phyloP scores from a whole-genome alignment of 2,329 filamentous ascomycete genomes.

The Tricladium varicosporioides region DNA sequence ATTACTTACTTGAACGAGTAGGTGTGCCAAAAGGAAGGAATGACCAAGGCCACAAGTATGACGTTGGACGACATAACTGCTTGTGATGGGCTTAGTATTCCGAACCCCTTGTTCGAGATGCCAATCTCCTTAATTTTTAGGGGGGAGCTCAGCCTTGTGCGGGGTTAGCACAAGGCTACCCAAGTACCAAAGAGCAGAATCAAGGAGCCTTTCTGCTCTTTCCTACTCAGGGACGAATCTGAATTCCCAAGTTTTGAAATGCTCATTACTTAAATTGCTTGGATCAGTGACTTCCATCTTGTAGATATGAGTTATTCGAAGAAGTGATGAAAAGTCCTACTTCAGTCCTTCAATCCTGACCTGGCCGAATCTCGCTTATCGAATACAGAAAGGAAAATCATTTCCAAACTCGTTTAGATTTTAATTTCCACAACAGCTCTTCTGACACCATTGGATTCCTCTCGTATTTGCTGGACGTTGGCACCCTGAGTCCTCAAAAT shows the following conservation, averaged over 20 bases:
- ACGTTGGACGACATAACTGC: too few species aligned
- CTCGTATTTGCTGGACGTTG: constrained; percentile 49
- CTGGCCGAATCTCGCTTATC: too few species aligned
- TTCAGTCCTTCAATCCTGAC: too few species aligned
- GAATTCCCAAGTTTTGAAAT: too few species aligned
- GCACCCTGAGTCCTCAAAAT: constrained; percentile 49
- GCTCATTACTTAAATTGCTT: neutral
- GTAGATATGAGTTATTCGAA: too few species aligned
- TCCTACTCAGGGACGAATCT: too few species aligned
- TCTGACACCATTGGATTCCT: constrained; percentile 60
- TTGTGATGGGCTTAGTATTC: too few species aligned
- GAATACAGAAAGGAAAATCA: too few species aligned
- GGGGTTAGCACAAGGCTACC: constrained; percentile 5
- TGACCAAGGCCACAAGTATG: too few species aligned
- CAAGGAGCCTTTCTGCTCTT: neutral
- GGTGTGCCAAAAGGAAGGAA: too few species aligned
- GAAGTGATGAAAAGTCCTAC: too few species aligned
- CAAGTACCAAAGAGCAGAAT: neutral
- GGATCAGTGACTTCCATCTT: neutral
- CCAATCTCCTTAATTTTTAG: neutral
- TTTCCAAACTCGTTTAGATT: neutral
- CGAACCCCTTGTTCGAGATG: neutral
- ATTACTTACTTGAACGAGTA: too few species aligned
- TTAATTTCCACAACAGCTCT: constrained; percentile 53
- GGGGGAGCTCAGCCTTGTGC: constrained; percentile 1